Base-by-base conservation (phyloP, 768 basidiomycete genomes). In the Phlebiopsis flavidoalba region DNA sequence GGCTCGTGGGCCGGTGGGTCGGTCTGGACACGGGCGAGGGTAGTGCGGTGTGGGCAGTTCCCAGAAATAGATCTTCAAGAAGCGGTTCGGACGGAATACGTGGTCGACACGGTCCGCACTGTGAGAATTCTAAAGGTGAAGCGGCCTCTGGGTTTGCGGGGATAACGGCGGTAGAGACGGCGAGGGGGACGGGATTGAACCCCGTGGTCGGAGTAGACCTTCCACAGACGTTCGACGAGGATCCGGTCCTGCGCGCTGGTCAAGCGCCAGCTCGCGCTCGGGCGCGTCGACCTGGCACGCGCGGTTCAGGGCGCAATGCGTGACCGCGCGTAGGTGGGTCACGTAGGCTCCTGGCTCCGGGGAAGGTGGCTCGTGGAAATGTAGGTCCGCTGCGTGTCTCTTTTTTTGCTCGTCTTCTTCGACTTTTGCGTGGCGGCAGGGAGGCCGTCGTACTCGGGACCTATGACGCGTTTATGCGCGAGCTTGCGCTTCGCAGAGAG, bases 341-440 rank as follows among this genome's bases (percentile, higher is more conserved):
- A 66, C 43, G 54, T n/a, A 78, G 69, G 57, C 74, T 78, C 48
- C 72, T n/a, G 67, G 59, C 76, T n/a, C n/a, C n/a, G n/a, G n/a
- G 75, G 22, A 78, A 59, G 14, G 72, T 67, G 0, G 72, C 73
- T n/a, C 47, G 76, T 63, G 70, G n/a, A 77, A 77, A 59, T 70
- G 71, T 8, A 75, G 62, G 53, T 78, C 77, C 17, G 69, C 67
- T 1, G 69, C 65, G 2, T 72, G 74, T 35, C 57, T 58, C 53
- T 59, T 35, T 52, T 58, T 47, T 59, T 58, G 40, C 40, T 33
- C 35, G 40, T 52, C 37, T 55, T 59, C 37, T 53, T 60, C 10
- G 50, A 5, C 65, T 70, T 52, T 57, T 49, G 12, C 57, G 56
- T 35, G 47, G 53, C 58, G 69, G 54, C 68, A 69, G 43, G n/a